Base-by-base conservation (phyloP, 331 rosid species). In the Acacia concinna region DNA sequence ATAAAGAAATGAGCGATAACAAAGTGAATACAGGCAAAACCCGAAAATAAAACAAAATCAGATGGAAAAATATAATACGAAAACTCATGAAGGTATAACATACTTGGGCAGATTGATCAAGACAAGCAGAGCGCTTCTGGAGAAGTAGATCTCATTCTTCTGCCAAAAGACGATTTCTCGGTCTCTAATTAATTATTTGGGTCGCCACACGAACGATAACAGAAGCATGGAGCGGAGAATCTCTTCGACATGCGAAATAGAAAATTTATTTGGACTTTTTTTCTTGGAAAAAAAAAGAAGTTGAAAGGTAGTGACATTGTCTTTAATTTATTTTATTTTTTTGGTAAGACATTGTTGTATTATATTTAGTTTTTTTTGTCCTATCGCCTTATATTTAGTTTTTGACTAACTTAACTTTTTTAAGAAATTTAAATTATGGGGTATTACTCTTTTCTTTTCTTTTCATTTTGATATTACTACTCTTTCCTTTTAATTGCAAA, bases 141-240 rank as follows among this genome's bases (percentile, higher is more conserved):
- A 34, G 38, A 80, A 80, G 73, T 71, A 74, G 88, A 91, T 88
- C 92, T 81, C 89, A 89, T 82, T 68, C 57, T 82, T 69, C 43
- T 68, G 57, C 38, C 38, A 5, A 69, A 25, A 32, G 52, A 54
- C 67, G 71, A 75, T 3, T 12, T 30, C 71, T 76, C 18, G 9
- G 4, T 38, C 43, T 41, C 30, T 46, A 30, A 40, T 63, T 40
- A 68, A 60, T 62, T 62, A 78, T 74, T 64, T 73, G 59, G 41
- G 51, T 72, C 64, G 40, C 35, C 4, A 14, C 41, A 68, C 64
- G 52, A 8, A 1, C 54, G 34, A 72, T 40, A 41, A 51, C 81
- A 46, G 78, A 57, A 51, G 78, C 73, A 49, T 28, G 82, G 67
- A 81, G 79, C 60, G 65, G 65, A 78, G 60, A 60, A 75, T 80